Base-by-base conservation (phyloP, 352 stramenopile species). In the Blastocystis sp. region DNA sequence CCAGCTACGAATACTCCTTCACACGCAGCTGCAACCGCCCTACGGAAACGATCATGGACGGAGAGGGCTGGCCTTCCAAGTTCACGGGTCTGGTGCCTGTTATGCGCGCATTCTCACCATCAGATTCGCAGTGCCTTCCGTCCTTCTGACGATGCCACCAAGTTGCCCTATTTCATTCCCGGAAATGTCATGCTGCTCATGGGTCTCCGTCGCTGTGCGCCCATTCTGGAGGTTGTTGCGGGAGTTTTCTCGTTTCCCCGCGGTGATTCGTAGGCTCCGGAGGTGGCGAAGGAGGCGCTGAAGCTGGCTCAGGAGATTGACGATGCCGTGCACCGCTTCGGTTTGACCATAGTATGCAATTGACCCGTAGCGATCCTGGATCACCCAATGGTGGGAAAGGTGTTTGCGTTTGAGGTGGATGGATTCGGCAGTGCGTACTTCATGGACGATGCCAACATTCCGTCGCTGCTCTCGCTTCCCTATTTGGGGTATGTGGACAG, bases 401-500 rank as follows among this genome's bases (percentile, higher is more conserved):
- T 90, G 24, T 87, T 89, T 57, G 79, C 90, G 19, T 94, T 93
- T 79, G 92, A 94, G 91, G 90, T 93, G 38, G 91, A 94, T 90
- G 92, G 91, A 4, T 91, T 91, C 48, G 92, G 92, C 14, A 91
- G 90, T 62, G 74, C 74, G 14, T 87, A 91, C 17, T 91, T 92
- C 28, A 92, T 93, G 91, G 92, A 94, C 84, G 92, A 94, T 90
- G 91, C 92, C 2, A 94, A 94, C 88, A 81, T 93, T 62, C 91
- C 91, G 28, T 92, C 89, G 19, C 65, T 92, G 28, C 62, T 92
- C 40, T 91, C 90, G 10, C 90, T 93, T 40, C 91, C 91, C 10
- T 92, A 91, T 88, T 66, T 88, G 64, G 78, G 78, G 64, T 93
- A 91, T 43, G 68, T 89, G n/a, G 68, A 82, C 28, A 69, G 40